Percentiles rank a stretch among this genome's conserved stretches.
These are phyloP conservation scores for Mycena pura DNA, from an alignment of 768 basidiomycete species.

Conservation along the genomic window DNA sequence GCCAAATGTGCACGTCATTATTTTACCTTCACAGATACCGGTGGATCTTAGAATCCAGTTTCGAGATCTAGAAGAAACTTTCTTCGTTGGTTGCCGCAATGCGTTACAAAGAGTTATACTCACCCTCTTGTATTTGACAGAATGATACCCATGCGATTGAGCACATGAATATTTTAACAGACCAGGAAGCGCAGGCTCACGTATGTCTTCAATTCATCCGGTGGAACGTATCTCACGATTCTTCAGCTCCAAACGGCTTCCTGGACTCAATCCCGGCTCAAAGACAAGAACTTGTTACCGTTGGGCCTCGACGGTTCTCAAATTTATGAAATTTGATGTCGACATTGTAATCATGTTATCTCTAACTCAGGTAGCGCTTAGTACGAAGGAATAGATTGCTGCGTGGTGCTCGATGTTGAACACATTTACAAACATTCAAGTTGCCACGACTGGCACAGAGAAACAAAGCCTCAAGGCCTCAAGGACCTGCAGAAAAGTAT, in stretches of 20 bases:
- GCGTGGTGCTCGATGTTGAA: no score
- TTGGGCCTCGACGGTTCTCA: constrained; percentile 52
- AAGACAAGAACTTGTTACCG: constrained; percentile 62
- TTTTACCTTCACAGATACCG: constrained; percentile 78
- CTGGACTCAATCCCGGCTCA: constrained; percentile 57
- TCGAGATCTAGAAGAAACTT: constrained; percentile 71
- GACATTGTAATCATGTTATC: background rate
- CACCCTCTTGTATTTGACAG: constrained; percentile 35
- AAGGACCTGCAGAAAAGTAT: no score
- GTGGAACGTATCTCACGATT: constrained; percentile 24
- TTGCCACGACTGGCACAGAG: no score
- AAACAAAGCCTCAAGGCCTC: no score
- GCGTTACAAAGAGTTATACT: background rate
- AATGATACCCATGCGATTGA: constrained; percentile 65
- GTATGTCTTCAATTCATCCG: constrained; percentile 46
- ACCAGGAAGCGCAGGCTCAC: constrained; percentile 61
- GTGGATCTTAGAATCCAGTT: constrained; percentile 70
- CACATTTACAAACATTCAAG: no score
- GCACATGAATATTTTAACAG: constrained; percentile 79
- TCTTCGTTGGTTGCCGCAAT: constrained; percentile 52
- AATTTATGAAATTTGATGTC: constrained; percentile 3
- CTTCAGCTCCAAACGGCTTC: constrained; percentile 56
- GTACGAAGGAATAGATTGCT: no score
- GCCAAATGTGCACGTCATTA: constrained; percentile 75
- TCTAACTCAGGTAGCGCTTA: no score